Percentiles rank a stretch among this genome's conserved stretches.
Conservation (phyloP, 495 filamentous ascomycete genomes). For the Thermothielavioides terrestris region DNA sequence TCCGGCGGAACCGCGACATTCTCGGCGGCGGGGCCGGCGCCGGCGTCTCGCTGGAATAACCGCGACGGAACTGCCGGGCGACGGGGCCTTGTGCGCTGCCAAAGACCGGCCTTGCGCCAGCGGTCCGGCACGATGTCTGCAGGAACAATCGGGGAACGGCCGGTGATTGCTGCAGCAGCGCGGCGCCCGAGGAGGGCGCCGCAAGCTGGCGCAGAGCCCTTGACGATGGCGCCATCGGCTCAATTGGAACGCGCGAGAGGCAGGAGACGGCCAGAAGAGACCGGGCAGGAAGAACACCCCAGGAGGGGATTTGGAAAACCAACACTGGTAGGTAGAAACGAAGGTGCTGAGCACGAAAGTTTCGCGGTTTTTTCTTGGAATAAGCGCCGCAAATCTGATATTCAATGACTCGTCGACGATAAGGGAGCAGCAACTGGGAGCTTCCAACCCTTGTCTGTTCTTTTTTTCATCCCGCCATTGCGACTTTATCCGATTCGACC, state of each 20-base stretch:
- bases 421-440: conserved; percentile 4
- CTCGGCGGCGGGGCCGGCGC: conserved; percentile 26
- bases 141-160: conserved; percentile 22
- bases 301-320: background rate
- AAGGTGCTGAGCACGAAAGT: background rate
- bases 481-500: conserved; percentile 13
- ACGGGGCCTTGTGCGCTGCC: conserved; percentile 14
- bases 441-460: conserved; percentile 6
- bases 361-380: background rate
- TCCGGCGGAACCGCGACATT: conserved; percentile 34
- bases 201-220: conserved; percentile 28
- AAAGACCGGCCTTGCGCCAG: conserved; percentile 16
- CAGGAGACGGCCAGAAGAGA: background rate
- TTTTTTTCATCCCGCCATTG: conserved; percentile 5
- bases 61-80: conserved; percentile 33
- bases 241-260: conserved; percentile 20
- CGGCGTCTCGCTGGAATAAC: conserved; percentile 32
- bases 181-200: conserved; percentile 16
- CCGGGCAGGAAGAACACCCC: background rate
- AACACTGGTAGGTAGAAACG: background rate
- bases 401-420: conserved; percentile 16
- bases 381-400: conserved; percentile 10
- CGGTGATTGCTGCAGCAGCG: conserved; percentile 15
- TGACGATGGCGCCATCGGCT: conserved; percentile 27
- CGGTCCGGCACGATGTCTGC: conserved; percentile 17